Conservation (phyloP, 495 filamentous ascomycete genomes). For the Peziza echinospora region DNA sequence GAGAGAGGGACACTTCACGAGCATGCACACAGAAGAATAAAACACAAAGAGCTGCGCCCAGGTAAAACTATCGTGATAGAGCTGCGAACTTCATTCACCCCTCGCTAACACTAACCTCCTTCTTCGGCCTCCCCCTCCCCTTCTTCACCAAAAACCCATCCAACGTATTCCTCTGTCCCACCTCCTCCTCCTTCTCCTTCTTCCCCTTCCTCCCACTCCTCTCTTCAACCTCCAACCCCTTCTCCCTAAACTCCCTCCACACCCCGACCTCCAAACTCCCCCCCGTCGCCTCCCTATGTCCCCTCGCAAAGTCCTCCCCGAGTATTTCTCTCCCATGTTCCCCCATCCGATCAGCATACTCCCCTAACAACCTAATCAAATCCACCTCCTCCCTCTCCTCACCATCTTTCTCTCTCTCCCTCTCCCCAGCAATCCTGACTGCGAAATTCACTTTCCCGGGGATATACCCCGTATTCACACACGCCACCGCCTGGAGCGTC, state of each 20-base stretch:
- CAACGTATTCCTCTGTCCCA: too few species aligned
- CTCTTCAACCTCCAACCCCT: constrained; percentile 1
- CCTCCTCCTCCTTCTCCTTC: too few species aligned
- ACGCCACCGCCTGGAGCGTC: constrained; percentile 24
- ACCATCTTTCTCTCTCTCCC: constrained; percentile 23
- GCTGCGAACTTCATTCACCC: too few species aligned
- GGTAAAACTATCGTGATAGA: too few species aligned
- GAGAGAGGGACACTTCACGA: too few species aligned
- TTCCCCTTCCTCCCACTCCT: neutral
- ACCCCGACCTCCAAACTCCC: constrained; percentile 30
- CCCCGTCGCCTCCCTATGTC: constrained; percentile 37
- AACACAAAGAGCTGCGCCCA: too few species aligned
- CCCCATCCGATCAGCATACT: constrained; percentile 12
- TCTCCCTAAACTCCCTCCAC: constrained; percentile 32
- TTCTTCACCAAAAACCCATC: too few species aligned
- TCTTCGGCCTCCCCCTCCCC: too few species aligned
- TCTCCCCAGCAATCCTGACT: constrained; percentile 30
- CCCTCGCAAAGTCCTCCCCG: constrained; percentile 33
- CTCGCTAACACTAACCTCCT: too few species aligned
- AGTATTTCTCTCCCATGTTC: constrained; percentile 26
- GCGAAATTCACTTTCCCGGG: constrained; percentile 36
- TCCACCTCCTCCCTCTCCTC: constrained; percentile 28
- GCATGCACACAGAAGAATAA: too few species aligned
- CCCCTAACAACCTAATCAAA: constrained; percentile 30
- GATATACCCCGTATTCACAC: constrained; percentile 37